phyloP scores from a whole-genome alignment of 2,329 filamentous ascomycete species.

The Rugonectria rugulosa region DNA sequence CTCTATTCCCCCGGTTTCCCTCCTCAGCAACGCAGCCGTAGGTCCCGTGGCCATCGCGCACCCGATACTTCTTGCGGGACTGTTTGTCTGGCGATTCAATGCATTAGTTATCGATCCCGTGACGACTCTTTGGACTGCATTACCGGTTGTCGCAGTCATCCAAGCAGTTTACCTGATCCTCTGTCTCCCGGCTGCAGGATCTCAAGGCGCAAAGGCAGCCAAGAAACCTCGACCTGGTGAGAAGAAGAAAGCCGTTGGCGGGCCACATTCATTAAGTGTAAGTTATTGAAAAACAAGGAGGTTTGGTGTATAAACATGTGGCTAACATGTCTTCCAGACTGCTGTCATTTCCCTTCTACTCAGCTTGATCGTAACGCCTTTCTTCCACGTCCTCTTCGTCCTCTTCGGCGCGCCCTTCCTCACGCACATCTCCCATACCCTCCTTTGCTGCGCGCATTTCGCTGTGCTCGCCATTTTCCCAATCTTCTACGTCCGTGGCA shows the following conservation, averaged over 20 bases:
- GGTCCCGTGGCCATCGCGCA: slow-evolving; percentile 70
- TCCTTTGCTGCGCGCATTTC: slow-evolving; percentile 83
- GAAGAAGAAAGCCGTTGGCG: slow-evolving; percentile 59
- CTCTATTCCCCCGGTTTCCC: slow-evolving; percentile 47
- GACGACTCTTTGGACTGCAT: slow-evolving; percentile 64
- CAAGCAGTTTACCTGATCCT: slow-evolving; percentile 70
- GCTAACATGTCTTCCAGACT: slow-evolving; percentile 46
- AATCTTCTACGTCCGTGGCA: slow-evolving; percentile 84
- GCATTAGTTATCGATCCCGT: slow-evolving; percentile 75
- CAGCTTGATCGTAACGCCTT: slow-evolving; percentile 74
- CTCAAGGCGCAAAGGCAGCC: slow-evolving; percentile 47
- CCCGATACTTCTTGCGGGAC: slow-evolving; percentile 69
- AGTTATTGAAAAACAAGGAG: slow-evolving; percentile 29
- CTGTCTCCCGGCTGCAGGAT: slow-evolving; percentile 69
- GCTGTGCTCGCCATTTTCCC: slow-evolving; percentile 80
- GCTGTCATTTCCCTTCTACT: slow-evolving; percentile 59
- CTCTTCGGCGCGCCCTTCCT: slow-evolving; percentile 93
- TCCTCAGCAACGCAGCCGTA: slow-evolving; percentile 48
- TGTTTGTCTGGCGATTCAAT: slow-evolving; percentile 70
- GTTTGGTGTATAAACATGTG: slow-evolving; percentile 9
- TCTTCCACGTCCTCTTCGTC: slow-evolving; percentile 70
- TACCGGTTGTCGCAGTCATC: slow-evolving; percentile 68
- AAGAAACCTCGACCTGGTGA: slow-evolving; percentile 62
- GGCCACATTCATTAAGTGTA: slow-evolving; percentile 57
- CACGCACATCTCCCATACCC: slow-evolving; percentile 79